Conservation (phyloP, 257 asterid genomes). For the Nicotiana tabacum region DNA sequence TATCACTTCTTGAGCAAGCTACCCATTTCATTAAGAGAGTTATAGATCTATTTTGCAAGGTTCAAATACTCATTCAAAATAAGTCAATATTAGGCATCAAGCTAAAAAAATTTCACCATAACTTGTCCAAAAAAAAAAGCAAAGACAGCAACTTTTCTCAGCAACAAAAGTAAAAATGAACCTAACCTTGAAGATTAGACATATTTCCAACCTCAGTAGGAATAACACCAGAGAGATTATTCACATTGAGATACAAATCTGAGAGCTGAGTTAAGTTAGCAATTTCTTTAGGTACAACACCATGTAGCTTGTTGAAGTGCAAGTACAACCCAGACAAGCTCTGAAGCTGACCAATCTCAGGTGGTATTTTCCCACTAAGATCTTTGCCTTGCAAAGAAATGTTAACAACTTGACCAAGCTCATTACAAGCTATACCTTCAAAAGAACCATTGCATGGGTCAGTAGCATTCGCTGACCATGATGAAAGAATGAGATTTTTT, state of each 20-base stretch:
- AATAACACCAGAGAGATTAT: conserved; percentile 66
- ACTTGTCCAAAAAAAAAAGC: not conserved
- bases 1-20: not conserved
- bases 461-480: conserved; percentile 64
- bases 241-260: conserved; percentile 92
- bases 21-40: not conserved
- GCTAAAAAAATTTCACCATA: not conserved
- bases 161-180: not conserved
- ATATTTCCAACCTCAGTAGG: conserved; percentile 69
- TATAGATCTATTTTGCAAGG: conserved; percentile 26
- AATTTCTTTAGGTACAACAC: conserved; percentile 75
- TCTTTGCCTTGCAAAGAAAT: conserved; percentile 87
- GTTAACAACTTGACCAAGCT: conserved; percentile 67
- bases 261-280: conserved; percentile 62
- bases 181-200: conserved; percentile 72
- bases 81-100: not conserved
- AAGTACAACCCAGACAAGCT: conserved; percentile 82
- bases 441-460: conserved; percentile 65
- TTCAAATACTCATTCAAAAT: not conserved
- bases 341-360: conserved; percentile 75
- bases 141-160: conserved; percentile 8
- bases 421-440: conserved; percentile 82
- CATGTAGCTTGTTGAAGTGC: conserved; percentile 86
- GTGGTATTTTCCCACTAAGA: conserved; percentile 71
- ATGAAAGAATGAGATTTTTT: conserved; percentile 42